Conservation (phyloP, 139 green algal genomes). For the Asterochloris erici region DNA sequence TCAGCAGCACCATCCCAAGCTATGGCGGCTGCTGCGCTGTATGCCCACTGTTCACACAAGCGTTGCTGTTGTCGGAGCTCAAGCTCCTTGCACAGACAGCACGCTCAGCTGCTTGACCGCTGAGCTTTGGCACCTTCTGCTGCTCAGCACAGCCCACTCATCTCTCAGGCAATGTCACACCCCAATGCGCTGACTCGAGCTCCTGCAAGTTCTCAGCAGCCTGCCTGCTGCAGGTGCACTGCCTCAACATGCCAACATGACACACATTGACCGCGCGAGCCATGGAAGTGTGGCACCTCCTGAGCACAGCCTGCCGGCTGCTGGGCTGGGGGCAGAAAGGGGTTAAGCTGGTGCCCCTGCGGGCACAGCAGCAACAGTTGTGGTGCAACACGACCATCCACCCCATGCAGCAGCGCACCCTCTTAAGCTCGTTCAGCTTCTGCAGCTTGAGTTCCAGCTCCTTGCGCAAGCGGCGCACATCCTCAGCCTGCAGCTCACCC, state of each 20-base stretch:
- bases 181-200: too few species aligned
- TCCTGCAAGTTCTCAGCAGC: too few species aligned
- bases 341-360: background rate
- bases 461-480: slow-evolving; percentile 64
- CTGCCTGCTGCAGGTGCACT: background rate
- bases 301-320: background rate
- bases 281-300: background rate
- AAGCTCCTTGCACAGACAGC: too few species aligned
- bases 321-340: background rate
- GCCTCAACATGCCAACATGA: background rate
- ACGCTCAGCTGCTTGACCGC: too few species aligned
- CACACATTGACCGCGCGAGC: background rate
- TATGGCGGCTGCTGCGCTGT: too few species aligned
- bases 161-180: too few species aligned
- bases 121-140: too few species aligned
- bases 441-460: slow-evolving; percentile 79
- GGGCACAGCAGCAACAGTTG: slow-evolving; percentile 1
- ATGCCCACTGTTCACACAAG: too few species aligned
- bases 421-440: slow-evolving; percentile 77
- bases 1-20: too few species aligned
- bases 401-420: background rate
- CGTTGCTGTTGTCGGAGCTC: too few species aligned
- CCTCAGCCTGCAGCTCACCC: slow-evolving; percentile 73
- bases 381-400: background rate
- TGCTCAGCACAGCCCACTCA: too few species aligned